Evolutionary conservation across 2,329 filamentous ascomycete genomes (phyloP).

Genomic region (Exophiala lecanii-corni): DNA sequence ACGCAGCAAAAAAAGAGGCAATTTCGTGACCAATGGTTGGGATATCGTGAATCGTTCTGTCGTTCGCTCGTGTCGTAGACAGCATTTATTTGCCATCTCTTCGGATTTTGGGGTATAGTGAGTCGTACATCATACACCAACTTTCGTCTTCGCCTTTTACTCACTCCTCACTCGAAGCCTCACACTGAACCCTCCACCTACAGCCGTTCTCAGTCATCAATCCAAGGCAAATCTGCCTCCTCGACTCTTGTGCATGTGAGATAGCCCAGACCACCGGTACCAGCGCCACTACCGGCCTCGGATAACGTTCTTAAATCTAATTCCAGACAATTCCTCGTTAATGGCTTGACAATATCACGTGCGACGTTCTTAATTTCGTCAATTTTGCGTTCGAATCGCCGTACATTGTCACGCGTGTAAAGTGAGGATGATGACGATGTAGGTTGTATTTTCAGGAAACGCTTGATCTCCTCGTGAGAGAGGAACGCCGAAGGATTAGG

Average conservation of each 20-base stretch:
- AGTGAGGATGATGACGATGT: constrained; percentile 40
- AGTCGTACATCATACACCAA: too few relatives aligned
- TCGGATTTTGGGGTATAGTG: too few relatives aligned
- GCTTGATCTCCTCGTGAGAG: constrained; percentile 80
- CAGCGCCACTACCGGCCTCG: constrained; percentile 41
- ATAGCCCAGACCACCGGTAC: constrained; percentile 52
- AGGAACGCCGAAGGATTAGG: constrained; percentile 61
- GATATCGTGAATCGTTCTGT: too few relatives aligned
- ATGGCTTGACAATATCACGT: constrained; percentile 72
- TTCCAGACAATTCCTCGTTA: constrained; percentile 82
- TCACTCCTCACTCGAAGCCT: too few relatives aligned
- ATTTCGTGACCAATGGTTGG: too few relatives aligned
- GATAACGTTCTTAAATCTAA: constrained; percentile 58
- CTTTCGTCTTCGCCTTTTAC: too few relatives aligned
- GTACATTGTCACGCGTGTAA: constrained; percentile 81
- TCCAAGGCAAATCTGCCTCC: constrained; percentile 61
- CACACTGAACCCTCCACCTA: too few relatives aligned
- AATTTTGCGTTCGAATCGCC: constrained; percentile 77
- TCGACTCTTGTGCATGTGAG: constrained; percentile 62
- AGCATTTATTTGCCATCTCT: too few relatives aligned
- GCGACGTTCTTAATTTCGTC: constrained; percentile 86
- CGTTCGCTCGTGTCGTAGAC: too few relatives aligned
- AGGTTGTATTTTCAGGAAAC: constrained; percentile 77
- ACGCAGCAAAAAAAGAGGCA: too few relatives aligned
- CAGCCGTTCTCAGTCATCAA: too few relatives aligned